Percentiles rank a stretch among this genome's conserved stretches.
Evolutionary conservation across 2,329 filamentous ascomycete genomes (phyloP).

Genomic region (Drechslerella dactyloides): DNA sequence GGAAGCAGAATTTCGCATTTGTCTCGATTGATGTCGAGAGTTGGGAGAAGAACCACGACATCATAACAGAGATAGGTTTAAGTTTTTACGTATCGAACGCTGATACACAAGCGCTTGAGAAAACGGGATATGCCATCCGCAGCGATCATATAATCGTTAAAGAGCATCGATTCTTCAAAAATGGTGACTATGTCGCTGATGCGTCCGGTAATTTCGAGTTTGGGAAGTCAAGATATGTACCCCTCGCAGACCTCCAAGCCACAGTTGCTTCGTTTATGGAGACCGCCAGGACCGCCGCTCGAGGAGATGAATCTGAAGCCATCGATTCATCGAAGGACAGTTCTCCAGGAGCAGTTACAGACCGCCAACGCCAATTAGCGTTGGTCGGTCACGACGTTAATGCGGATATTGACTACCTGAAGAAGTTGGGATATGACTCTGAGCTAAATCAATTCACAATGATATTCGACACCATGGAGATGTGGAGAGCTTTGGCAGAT

Average conservation of each 20-base stretch:
- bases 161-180: conserved; percentile 72
- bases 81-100: conserved; percentile 74
- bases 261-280: conserved; percentile 59
- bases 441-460: conserved; percentile 67
- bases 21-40: conserved; percentile 77
- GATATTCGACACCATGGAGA: conserved; percentile 72
- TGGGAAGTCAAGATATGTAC: conserved; percentile 63
- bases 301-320: conserved; percentile 16
- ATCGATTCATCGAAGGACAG: conserved; percentile 19
- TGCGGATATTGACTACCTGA: conserved; percentile 73
- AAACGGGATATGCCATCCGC: conserved; percentile 4
- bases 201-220: conserved; percentile 79
- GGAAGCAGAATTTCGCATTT: conserved; percentile 45
- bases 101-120: conserved; percentile 53
- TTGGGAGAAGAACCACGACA: conserved; percentile 70
- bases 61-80: conserved; percentile 85
- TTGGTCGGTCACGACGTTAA: conserved; percentile 78
- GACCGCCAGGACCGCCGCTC: background rate
- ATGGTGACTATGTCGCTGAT: conserved; percentile 72
- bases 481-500: conserved; percentile 71
- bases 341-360: conserved; percentile 38
- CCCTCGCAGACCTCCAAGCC: conserved; percentile 56
- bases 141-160: conserved; percentile 75
- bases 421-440: conserved; percentile 69
- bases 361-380: conserved; percentile 66